Evolutionary conservation across 2,329 filamentous ascomycete genomes (phyloP), one percentile per base, ranked within the genome.

Genomic region (Aspergillus aculeatus): DNA sequence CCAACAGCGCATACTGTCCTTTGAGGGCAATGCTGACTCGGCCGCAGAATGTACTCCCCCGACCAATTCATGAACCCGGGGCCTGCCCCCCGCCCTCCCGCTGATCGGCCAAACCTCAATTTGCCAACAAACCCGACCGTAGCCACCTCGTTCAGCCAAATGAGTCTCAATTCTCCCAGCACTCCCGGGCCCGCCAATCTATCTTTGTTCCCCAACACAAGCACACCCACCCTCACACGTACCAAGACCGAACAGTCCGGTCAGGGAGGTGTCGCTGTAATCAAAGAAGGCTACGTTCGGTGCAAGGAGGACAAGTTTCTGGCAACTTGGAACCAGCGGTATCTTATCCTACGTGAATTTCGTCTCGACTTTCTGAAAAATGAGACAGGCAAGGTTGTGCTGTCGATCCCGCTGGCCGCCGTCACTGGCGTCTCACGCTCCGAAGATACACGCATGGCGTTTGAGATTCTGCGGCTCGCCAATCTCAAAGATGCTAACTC

Each of bases 61-160:
- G 83, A 84, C 64, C 85, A 87, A 69, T 98, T 98, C 81, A 96
- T 98, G 90, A 98, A 98, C 77, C 92, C 95, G 63, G 92, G 95
- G 66, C 94, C 95, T 69, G 94, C 95, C 67, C 95, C 95, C 66
- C 89, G 90, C 70, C 94, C 95, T 62, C 95, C 94, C 21, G 88
- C 85, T 61, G 91, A 95, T 72, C 87, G 91, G 70, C 91, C 92
- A 62, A 89, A 91, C 72, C 86, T 96, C 67, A 88, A 88, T 69
- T 83, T 96, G 62, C 47, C 92, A 89, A 62, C 90, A 86, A 73
- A 85, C 86, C 63, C 81, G 73, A 82, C 88, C 64, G 93, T 88
- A 77, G 69, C 74, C 24, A 91, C 94, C 82, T 89, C 89, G 60
- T 80, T 80, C 59, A 71, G 71, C 53, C 89, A 88, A 70, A 86